Percentiles rank a stretch among this genome's conserved stretches.
These are phyloP conservation scores for Ramularia collo-cygni DNA, from an alignment of 2,329 filamentous ascomycete genomes.

Conservation along the genomic window DNA sequence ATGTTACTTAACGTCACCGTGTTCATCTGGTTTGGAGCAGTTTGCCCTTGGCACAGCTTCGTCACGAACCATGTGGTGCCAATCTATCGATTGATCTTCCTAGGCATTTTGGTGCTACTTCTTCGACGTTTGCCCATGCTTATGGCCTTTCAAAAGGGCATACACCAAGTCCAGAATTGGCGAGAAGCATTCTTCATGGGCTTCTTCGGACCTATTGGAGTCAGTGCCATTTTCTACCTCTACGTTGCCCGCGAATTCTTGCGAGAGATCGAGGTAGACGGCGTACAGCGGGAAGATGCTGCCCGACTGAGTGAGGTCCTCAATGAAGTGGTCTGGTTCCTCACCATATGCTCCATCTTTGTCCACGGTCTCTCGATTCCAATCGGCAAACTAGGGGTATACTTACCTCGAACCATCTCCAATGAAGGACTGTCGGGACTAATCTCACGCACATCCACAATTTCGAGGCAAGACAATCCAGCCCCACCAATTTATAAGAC, in stretches of 20 bases:
- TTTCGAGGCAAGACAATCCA: too few species aligned
- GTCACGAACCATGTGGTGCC: conserved; percentile 61
- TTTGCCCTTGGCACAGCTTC: conserved; percentile 74
- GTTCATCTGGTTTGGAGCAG: conserved; percentile 85
- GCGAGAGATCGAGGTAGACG: conserved; percentile 49
- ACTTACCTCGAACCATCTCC: conserved; percentile 55
- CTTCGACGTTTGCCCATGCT: conserved; percentile 73
- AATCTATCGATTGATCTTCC: conserved; percentile 62
- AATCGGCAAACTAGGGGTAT: conserved; percentile 57
- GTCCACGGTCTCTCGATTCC: conserved; percentile 80
- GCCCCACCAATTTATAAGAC: too few species aligned
- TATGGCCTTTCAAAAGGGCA: conserved; percentile 62
- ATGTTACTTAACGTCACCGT: conserved; percentile 86
- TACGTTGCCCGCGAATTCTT: conserved; percentile 76
- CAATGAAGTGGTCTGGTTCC: conserved; percentile 75
- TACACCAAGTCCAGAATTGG: conserved; percentile 69
- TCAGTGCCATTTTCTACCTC: conserved; percentile 84
- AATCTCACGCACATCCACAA: too few species aligned
- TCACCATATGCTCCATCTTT: conserved; percentile 75
- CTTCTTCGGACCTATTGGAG: conserved; percentile 89
- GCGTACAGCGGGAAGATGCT: conserved; percentile 58
- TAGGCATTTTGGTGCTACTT: conserved; percentile 71
- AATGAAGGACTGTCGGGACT: too few species aligned
- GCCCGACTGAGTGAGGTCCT: conserved; percentile 58
- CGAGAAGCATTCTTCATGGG: conserved; percentile 79